Base-by-base conservation (phyloP, 1,284 basidiomycete species). In the Pholiota adiposa region DNA sequence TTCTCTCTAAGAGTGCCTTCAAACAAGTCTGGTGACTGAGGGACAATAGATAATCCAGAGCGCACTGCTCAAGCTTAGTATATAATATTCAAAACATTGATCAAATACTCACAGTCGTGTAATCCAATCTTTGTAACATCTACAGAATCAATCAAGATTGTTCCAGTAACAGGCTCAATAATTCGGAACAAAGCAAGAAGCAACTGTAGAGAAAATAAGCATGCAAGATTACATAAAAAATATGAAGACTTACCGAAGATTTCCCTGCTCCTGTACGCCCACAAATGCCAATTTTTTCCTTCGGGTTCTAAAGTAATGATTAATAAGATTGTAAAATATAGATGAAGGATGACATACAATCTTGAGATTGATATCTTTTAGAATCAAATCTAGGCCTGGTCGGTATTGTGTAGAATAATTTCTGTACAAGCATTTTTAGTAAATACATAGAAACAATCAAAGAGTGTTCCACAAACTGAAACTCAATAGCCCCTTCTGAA, bases 261-360 rank as follows among this genome's bases (percentile, higher is more conserved):
- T 97, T 97, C 62, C 96, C 96, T n/a, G 94, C 92, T 1, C 96
- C 95, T 0, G 96, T 98, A 61, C 96, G 79, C 1, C 96, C 96
- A 68, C 88, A 89, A 3, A 96, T 83, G 19, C 94, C 94, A 51
- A 97, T 85, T 66, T 93, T 93, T 71, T 96, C 92, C 51, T 84
- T 85, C 0, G 92, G 83, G 70, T 88, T 78, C 87, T 89, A 56
- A 9, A 57, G 16, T 41, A 29, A 40, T 25, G 33, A 16, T 4
- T 34, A 54, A 11, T 64, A 38, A 46, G 51, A 44, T 34, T 21
- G 14, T 27, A n/a, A n/a, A n/a, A n/a, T n/a, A n/a, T n/a, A n/a
- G n/a, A 7, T 6, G 1, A 79, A 75, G 40, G 25, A 36, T 7
- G 23, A 75, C 81, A 52, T 62, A 89, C 88, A 65, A 90, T 84